These are phyloP conservation scores for Wickerhamiella alocasiicola DNA, from an alignment of 805 yeast species.

Conservation along the genomic window DNA sequence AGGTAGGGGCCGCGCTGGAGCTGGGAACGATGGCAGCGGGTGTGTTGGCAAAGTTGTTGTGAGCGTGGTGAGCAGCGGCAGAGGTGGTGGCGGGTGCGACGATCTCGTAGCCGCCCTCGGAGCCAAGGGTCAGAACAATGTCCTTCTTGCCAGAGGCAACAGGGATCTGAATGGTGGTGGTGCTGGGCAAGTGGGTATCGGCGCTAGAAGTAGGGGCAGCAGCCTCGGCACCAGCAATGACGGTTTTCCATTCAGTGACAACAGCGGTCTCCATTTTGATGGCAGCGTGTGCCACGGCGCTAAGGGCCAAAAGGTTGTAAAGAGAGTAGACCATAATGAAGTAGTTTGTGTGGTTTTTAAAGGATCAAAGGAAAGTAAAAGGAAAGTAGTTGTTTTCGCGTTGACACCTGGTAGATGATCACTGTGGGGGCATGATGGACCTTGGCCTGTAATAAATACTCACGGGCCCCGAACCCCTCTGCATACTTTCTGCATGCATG, in stretches of 20 bases:
- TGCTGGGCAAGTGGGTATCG: constrained; percentile 17
- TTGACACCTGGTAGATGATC: too few species aligned
- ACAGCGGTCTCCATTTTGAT: constrained; percentile 4
- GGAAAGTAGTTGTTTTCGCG: too few species aligned
- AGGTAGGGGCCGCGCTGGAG: not conserved
- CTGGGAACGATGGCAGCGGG: too few species aligned
- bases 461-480: too few species aligned
- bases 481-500: too few species aligned
- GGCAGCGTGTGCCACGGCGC: constrained; percentile 5
- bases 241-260: constrained; percentile 7
- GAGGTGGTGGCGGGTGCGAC: too few species aligned
- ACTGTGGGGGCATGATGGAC: too few species aligned
- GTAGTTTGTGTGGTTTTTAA: too few species aligned
- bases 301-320: constrained; percentile 1
- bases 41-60: too few species aligned
- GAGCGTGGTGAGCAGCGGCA: constrained; percentile 1
- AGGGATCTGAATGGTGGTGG: constrained; percentile 23
- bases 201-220: constrained; percentile 20
- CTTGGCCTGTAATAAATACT: too few species aligned
- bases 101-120: too few species aligned
- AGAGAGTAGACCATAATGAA: not conserved
- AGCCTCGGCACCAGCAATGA: constrained; percentile 14
- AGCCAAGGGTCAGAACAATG: constrained; percentile 3
- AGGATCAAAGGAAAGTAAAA: too few species aligned
- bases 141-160: constrained; percentile 10